Base-by-base conservation (phyloP, 2,329 filamentous ascomycete species). In the Paracoccidioides lutzii region DNA sequence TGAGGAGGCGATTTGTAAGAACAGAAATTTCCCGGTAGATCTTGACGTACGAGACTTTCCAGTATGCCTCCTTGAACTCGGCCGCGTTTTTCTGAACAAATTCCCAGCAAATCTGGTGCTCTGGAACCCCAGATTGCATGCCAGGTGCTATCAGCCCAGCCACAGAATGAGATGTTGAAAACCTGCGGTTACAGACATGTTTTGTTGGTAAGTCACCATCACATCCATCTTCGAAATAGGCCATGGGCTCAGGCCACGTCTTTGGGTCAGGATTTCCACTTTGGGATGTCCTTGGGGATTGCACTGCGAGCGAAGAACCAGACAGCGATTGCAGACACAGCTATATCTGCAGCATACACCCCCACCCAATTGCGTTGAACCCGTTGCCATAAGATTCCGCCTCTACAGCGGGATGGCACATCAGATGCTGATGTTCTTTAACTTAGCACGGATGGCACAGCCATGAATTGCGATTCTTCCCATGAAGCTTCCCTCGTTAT, bases 111-210 rank as follows among this genome's bases (percentile, higher is more conserved):
- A 80, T 82, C 33, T 69, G 32, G 8, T 81, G 83, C 61, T 79
- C 74, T 43, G 76, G 75, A 71, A 30, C 37, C 40, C 58, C 81
- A 76, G 46, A 66, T 62, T 54, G 64, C 62, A 81, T 83, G 90
- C 54, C 37, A 49, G n/a, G 82, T 79, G 49, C 74, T 67, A 28
- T 87, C 86, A 7, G 88, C 88, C 87, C 87, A 93, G 63, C 89
- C 89, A 69, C 89, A 94, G 65, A 91, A 85, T 3, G 84, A 83
- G 0, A 82, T 90, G 72, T 93, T 82, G 69, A 93, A 83, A 60
- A 52, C 38, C 49, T 52, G 40, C 40, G 15, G 44, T 46, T 33
- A 51, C 35, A 90, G 41, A 32, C 22, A 32, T n/a, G 44, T 15
- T 28, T 22, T 12, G 52, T 54, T 45, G 22, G 22, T 22, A 22